Percentiles rank a stretch among this genome's conserved stretches.
Conservation (phyloP, 2,329 filamentous ascomycete genomes). For the Pseudogymnoascus sp. region DNA sequence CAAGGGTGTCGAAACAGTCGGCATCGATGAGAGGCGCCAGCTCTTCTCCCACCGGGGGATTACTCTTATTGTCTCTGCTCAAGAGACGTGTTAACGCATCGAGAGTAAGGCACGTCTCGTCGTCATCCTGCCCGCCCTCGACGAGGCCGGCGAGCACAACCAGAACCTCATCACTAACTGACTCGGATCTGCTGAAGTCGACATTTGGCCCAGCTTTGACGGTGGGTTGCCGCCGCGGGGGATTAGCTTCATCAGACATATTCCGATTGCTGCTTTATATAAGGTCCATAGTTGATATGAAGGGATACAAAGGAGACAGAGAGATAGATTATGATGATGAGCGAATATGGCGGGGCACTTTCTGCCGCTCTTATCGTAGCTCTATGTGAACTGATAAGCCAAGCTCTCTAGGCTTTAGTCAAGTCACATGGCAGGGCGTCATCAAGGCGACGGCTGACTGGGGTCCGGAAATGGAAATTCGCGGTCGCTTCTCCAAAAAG, state of each 20-base stretch:
- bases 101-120: slow-evolving; percentile 57
- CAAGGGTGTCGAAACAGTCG: slow-evolving; percentile 75
- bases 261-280: slow-evolving; percentile 9
- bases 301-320: not conserved
- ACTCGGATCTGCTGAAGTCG: slow-evolving; percentile 37
- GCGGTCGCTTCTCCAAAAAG: slow-evolving; percentile 8
- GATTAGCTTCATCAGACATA: not conserved
- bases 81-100: slow-evolving; percentile 55
- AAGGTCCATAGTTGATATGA: slow-evolving; percentile 5
- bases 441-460: slow-evolving; percentile 8
- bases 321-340: not conserved
- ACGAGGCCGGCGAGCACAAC: slow-evolving; percentile 76
- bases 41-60: slow-evolving; percentile 34
- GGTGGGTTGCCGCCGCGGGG: not conserved
- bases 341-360: slow-evolving; percentile 12
- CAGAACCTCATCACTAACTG: slow-evolving; percentile 46
- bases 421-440: slow-evolving; percentile 5
- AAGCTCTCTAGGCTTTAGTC: slow-evolving; percentile 1
- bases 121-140: slow-evolving; percentile 81
- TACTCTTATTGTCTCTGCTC: slow-evolving; percentile 42
- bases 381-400: slow-evolving; percentile 3
- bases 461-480: slow-evolving; percentile 11
- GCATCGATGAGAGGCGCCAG: slow-evolving; percentile 60
- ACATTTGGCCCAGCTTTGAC: slow-evolving; percentile 20
- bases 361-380: slow-evolving; percentile 10